Evolutionary conservation across 1,284 basidiomycete species (phyloP).

Genomic region (Waitea zeae): DNA sequence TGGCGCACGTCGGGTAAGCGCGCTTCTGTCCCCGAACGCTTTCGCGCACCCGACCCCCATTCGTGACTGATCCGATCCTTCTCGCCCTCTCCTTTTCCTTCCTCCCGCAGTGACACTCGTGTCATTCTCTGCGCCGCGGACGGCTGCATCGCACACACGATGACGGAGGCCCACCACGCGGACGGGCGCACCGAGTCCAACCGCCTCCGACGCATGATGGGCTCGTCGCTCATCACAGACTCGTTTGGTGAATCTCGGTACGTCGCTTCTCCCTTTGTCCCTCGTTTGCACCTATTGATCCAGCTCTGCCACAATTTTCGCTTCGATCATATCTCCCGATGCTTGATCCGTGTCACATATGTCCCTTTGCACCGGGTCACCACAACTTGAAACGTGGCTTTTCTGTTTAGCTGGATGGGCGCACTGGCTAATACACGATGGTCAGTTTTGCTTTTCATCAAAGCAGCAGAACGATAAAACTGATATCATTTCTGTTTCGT

Average conservation of each 20-base stretch:
- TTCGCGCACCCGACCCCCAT: no score
- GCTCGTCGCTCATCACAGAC: slow-evolving; percentile 79
- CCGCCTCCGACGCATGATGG: slow-evolving; percentile 80
- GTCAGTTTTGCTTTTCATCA: slow-evolving; percentile 20
- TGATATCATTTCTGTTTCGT: slow-evolving; percentile 4
- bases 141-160: slow-evolving; percentile 53
- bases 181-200: slow-evolving; percentile 77
- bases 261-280: slow-evolving; percentile 7
- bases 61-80: no score
- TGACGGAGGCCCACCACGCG: slow-evolving; percentile 89
- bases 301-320: no score
- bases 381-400: no score
- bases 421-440: slow-evolving; percentile 87
- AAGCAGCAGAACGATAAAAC: no score
- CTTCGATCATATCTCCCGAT: no score
- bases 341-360: no score
- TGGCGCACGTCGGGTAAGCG: slow-evolving; percentile 82
- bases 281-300: not conserved
- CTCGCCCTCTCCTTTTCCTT: no score
- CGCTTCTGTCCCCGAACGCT: slow-evolving; percentile 5
- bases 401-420: slow-evolving; percentile 72
- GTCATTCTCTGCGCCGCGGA: slow-evolving; percentile 67
- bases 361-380: no score
- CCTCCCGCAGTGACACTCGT: slow-evolving; percentile 60
- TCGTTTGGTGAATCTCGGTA: slow-evolving; percentile 88